phyloP scores from a whole-genome alignment of 1,139 yeast species.

The Pichia sp. region DNA sequence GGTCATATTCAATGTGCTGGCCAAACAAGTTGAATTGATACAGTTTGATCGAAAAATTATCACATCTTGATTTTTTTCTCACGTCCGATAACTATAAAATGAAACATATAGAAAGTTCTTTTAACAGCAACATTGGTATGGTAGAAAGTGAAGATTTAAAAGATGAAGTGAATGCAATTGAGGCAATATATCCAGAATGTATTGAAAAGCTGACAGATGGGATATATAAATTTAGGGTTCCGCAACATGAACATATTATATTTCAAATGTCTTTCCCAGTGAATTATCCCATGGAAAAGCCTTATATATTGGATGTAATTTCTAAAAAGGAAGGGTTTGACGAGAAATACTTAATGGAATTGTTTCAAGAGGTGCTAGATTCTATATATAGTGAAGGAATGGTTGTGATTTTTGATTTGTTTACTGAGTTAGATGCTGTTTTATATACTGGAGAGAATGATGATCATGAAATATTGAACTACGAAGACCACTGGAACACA shows the following conservation, averaged over 20 bases:
- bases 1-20: too few relatives aligned
- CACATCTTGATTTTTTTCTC: too few relatives aligned
- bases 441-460: conserved; percentile 36
- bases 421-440: conserved; percentile 55
- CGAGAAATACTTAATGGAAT: conserved; percentile 35
- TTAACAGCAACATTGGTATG: conserved; percentile 2
- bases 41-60: too few relatives aligned
- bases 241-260: conserved; percentile 51
- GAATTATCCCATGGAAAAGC: conserved; percentile 59
- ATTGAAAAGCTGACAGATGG: conserved; percentile 32
- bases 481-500: conserved; percentile 21
- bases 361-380: conserved; percentile 43
- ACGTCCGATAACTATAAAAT: too few relatives aligned
- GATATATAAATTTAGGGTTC: conserved; percentile 49
- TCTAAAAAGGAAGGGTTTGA: conserved; percentile 35
- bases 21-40: too few relatives aligned
- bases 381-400: conserved; percentile 47
- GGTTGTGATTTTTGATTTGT: conserved; percentile 74
- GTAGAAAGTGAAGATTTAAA: conserved; percentile 43
- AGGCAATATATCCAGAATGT: conserved; percentile 79
- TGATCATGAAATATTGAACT: conserved; percentile 23
- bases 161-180: conserved; percentile 80
- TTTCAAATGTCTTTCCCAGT: conserved; percentile 65
- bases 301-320: conserved; percentile 47
- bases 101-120: too few relatives aligned